Evolutionary conservation across 2,329 filamentous ascomycete genomes (phyloP), one percentile per base, ranked within the genome.

Genomic region (Cordyceps fumosorosea): DNA sequence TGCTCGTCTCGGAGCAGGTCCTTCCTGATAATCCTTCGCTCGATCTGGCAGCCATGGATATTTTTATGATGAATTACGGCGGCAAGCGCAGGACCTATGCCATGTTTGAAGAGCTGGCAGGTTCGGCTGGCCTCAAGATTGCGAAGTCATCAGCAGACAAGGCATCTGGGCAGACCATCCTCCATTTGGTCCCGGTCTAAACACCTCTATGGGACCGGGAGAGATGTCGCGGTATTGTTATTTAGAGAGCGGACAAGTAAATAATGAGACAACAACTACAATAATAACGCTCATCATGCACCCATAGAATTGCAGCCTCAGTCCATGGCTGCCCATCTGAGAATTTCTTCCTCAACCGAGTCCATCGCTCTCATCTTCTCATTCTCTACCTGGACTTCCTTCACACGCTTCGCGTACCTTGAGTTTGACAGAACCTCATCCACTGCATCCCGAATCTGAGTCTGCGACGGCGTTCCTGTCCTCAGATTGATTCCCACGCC

Each of bases 341-440:
- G 11, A 32, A 62, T 56, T 11, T 62, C 53, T 3, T 44, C 29
- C 29, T 50, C 44, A 0, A 62, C 34, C 2, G 32, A n/a, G 24
- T 56, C 52, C 52, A 62, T 56, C 22, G 44, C 53, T 29, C 20
- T 48, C 60, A 62, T 62, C 6, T 55, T 40, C 12, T 50, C 44
- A 32, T 62, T 62, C n/a, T 62, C 60, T 6, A 5, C 5, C 6
- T 42, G 51, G 11, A 62, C 26, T 34, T 51, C 53, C 52, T 50
- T 48, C 3, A 55, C 60, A 14, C 53, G 52, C 20, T n/a, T 6
- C 11, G 16, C 14, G 44, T 62, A 62, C 32, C 29, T 47, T 4
- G 53, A 1, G 34, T 56, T 32, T 12, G 42, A 47, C 16, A 62
- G 34, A 22, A 62, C 20, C 16, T 50, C 60, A 29, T 56, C 44